Base-by-base conservation (phyloP, 495 filamentous ascomycete genomes). In the Aspergillus steynii region DNA sequence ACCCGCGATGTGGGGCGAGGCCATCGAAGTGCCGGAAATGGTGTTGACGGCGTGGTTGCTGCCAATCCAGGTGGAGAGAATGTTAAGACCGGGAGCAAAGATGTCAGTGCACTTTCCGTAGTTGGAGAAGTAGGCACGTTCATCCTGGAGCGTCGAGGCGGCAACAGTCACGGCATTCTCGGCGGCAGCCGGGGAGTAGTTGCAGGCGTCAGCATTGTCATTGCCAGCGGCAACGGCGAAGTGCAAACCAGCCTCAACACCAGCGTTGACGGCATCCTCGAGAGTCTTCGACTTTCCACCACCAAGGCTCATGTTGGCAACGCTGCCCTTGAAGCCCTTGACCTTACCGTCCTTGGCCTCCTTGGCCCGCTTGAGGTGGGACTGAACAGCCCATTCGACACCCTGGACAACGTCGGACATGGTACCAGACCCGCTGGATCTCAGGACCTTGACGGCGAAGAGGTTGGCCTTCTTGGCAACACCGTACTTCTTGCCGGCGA, bases 91-190 rank as follows among this genome's bases (percentile, higher is more conserved):
- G 55, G 96, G 96, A 58, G 93, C 96, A 73, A 99, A 99, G 82
- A 99, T 97, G 75, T 98, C 93, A 72, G 94, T 96, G 85, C 96
- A 99, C 85, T 93, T 94, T 74, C 96, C 96, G 78, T 88, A 98
- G 88, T 99, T 99, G 86, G 96, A 98, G 88, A 99, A 99, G 86
- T 98, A 99, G 64, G 96, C 96, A 77, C 96, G 94, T 83, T 93
- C 91, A 75, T 99, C 96, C 65, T 84, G 84, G 34, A 99, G 84
- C 60, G 90, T 96, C 25, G 92, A 96, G 62, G 96, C 96, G 73
- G 93, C 96, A 61, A 99, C 96, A 53, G 96, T 99, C 69, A 99
- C 88, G 58, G 96, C 93, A 73, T 93, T 92, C 67, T 87, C 85
- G 63, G 96, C 91, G 55, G 93, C 89, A 65, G 96, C 96, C 31